Evolutionary conservation across 768 basidiomycete genomes (phyloP).

Genomic region (Boletus subparvulus): DNA sequence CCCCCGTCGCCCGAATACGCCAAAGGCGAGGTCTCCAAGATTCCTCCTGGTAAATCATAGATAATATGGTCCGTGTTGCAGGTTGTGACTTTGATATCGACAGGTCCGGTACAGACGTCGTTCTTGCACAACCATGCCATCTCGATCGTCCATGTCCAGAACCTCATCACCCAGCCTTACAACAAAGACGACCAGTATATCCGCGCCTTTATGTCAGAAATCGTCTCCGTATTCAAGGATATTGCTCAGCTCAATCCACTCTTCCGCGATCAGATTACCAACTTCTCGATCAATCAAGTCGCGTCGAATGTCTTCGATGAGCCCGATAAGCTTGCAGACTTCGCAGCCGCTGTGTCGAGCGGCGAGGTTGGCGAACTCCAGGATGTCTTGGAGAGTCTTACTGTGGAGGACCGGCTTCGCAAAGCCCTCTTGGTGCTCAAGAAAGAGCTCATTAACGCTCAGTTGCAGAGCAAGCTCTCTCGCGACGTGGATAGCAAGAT

Average conservation of each 20-base stretch:
- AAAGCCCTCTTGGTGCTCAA: constrained; percentile 92
- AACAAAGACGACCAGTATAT: constrained; percentile 94
- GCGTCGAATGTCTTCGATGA: constrained; percentile 95
- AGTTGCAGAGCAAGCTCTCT: constrained; percentile 88
- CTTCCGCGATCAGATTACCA: constrained; percentile 97
- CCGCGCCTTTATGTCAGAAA: constrained; percentile 94
- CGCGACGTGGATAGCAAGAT: constrained; percentile 94
- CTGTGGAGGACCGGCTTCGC: constrained; percentile 84
- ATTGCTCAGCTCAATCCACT: constrained; percentile 96
- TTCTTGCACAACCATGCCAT: constrained; percentile 81
- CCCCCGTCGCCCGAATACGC: constrained; percentile 26
- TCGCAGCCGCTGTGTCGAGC: constrained; percentile 91
- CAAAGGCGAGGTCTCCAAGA: constrained; percentile 25
- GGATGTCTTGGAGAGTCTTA: constrained; percentile 84
- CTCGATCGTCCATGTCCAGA: constrained; percentile 87
- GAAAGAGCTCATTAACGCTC: constrained; percentile 97
- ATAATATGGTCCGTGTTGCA: too few species aligned
- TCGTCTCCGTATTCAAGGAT: constrained; percentile 97
- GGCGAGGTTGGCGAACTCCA: constrained; percentile 93
- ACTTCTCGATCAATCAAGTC: constrained; percentile 91
- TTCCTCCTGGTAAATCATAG: constrained; percentile 20
- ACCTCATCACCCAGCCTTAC: constrained; percentile 77
- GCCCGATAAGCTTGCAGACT: constrained; percentile 95
- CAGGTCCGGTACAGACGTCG: constrained; percentile 73
- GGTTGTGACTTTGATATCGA: constrained; percentile 1